Percentiles rank a stretch among this genome's conserved stretches.
phyloP scores from a whole-genome alignment of 306 rosid species.

The Bauhinia variegata region DNA sequence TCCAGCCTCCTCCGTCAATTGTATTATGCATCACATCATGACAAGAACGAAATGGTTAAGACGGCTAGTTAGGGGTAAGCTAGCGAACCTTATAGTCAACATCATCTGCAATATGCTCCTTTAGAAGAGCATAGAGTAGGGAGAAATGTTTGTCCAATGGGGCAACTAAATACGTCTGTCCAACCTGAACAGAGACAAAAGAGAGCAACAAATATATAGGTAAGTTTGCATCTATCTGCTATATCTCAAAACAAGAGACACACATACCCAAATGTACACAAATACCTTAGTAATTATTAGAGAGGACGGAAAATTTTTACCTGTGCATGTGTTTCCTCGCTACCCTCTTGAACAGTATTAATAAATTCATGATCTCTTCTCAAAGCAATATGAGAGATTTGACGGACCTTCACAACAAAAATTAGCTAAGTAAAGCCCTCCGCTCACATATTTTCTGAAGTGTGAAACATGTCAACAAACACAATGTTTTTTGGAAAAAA shows the following conservation, averaged over 20 bases:
- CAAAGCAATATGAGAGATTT: conserved; percentile 87
- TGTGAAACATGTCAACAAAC: conserved; percentile 4
- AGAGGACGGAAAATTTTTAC: conserved; percentile 44
- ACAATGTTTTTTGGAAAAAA: no score
- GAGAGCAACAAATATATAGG: not conserved
- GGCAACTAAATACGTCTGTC: conserved; percentile 74
- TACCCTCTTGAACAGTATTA: conserved; percentile 82
- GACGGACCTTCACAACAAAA: conserved; percentile 75
- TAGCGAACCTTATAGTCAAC: conserved; percentile 82
- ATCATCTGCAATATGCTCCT: conserved; percentile 89
- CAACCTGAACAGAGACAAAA: conserved; percentile 61
- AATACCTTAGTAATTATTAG: conserved; percentile 10
- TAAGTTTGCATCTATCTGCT: not conserved
- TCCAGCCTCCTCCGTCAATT: conserved; percentile 18
- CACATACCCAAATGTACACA: not conserved
- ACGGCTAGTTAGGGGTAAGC: conserved; percentile 22
- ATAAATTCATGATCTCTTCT: conserved; percentile 88
- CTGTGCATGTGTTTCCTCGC: conserved; percentile 92
- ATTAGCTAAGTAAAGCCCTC: conserved; percentile 11
- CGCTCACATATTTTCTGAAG: conserved; percentile 17
- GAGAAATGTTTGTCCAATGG: conserved; percentile 82
- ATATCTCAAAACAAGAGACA: conserved; percentile 5
- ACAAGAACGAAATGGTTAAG: conserved; percentile 1
- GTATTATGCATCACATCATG: not conserved
- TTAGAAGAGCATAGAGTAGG: conserved; percentile 64